Percentiles rank a stretch among this genome's conserved stretches.
These are phyloP conservation scores for Aspergillus cejpii DNA, from an alignment of 2,329 filamentous ascomycete genomes.

Conservation along the genomic window DNA sequence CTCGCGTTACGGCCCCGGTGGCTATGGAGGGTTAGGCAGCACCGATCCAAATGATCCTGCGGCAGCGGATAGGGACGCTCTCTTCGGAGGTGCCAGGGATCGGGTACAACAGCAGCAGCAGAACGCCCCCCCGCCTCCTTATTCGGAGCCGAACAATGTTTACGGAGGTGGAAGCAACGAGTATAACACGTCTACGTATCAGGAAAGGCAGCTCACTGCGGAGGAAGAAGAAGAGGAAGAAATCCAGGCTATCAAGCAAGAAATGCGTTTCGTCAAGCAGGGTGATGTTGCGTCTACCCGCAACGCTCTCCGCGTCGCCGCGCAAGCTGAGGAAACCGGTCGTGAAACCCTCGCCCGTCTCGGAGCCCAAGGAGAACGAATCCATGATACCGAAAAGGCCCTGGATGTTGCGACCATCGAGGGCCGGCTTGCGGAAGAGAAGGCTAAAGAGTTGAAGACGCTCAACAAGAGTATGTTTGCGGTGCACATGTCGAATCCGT, in stretches of 20 bases:
- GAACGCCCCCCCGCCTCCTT: conserved; percentile 25
- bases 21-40: conserved; percentile 52
- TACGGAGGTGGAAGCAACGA: conserved; percentile 34
- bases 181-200: conserved; percentile 45
- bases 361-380: conserved; percentile 69
- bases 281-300: conserved; percentile 66
- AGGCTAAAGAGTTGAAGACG: conserved; percentile 73
- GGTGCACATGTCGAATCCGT: conserved; percentile 68
- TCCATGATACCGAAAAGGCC: conserved; percentile 76
- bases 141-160: conserved; percentile 19
- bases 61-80: conserved; percentile 49
- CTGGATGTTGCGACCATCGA: conserved; percentile 73
- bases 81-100: conserved; percentile 53
- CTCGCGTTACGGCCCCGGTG: conserved; percentile 45
- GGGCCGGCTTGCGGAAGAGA: conserved; percentile 69
- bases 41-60: conserved; percentile 45
- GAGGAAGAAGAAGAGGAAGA: conserved; percentile 72
- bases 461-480: conserved; percentile 90
- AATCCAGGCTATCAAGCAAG: conserved; percentile 62
- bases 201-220: conserved; percentile 70
- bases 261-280: conserved; percentile 70
- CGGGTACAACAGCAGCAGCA: conserved; percentile 44
- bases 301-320: conserved; percentile 61
- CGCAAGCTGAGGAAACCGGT: conserved; percentile 64
- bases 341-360: conserved; percentile 66